Conservation (phyloP, 495 filamentous ascomycete species). For the Margaritispora aquatica region DNA sequence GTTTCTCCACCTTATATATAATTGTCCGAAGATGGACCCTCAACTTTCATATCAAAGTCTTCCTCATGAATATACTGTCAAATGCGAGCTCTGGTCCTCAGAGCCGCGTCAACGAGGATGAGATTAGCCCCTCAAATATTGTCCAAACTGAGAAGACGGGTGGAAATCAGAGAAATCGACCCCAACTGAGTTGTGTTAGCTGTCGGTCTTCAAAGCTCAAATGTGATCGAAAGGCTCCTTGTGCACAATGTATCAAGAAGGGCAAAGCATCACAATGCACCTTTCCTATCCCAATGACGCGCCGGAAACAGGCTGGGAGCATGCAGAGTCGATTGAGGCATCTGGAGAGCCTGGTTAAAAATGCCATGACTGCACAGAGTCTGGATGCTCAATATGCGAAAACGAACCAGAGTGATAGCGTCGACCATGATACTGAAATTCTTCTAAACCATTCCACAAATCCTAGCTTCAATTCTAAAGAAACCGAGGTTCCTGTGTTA, state of each 20-base stretch:
- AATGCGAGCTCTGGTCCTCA: background rate
- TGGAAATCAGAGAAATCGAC: slow-evolving; percentile 14
- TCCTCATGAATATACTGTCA: background rate
- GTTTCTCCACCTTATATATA: too few relatives aligned
- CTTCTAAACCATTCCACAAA: background rate
- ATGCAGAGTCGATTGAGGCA: slow-evolving; percentile 45
- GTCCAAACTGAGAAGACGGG: background rate
- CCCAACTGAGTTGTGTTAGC: slow-evolving; percentile 17
- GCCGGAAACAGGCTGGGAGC: slow-evolving; percentile 33
- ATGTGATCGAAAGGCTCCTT: slow-evolving; percentile 22
- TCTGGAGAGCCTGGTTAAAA: slow-evolving; percentile 45
- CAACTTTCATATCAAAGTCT: too few relatives aligned
- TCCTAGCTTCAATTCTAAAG: background rate
- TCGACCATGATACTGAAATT: slow-evolving; percentile 5
- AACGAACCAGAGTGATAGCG: background rate
- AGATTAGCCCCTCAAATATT: too few relatives aligned
- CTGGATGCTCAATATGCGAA: background rate
- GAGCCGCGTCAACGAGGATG: too few relatives aligned
- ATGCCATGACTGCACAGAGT: slow-evolving; percentile 11
- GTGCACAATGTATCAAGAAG: slow-evolving; percentile 36
- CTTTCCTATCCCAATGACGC: slow-evolving; percentile 38
- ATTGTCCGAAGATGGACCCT: too few relatives aligned
- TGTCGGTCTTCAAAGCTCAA: slow-evolving; percentile 19
- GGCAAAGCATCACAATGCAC: slow-evolving; percentile 34
- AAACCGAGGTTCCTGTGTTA: slow-evolving; percentile 8